Percentiles rank a stretch among this genome's conserved stretches.
These are phyloP conservation scores for Lactifluus subvellereus DNA, from an alignment of 768 basidiomycete species.

Conservation along the genomic window DNA sequence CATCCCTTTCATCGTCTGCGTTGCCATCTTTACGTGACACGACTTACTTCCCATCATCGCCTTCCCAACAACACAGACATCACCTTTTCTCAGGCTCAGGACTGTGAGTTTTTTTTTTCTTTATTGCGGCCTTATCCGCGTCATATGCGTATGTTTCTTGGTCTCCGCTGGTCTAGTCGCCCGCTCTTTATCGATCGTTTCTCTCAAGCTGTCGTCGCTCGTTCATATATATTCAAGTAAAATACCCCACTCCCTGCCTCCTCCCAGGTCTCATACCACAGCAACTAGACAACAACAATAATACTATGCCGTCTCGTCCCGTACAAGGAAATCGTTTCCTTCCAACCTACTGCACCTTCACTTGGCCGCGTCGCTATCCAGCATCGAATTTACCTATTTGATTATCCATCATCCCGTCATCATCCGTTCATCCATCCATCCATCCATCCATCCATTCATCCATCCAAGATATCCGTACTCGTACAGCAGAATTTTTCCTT, in stretches of 20 bases:
- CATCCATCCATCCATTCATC: no score
- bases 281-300: neutral
- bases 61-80: neutral
- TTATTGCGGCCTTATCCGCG: conserved; percentile 1
- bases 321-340: neutral
- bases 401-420: neutral
- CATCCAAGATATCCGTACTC: no score
- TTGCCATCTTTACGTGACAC: conserved; percentile 51
- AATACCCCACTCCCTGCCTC: neutral
- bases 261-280: neutral
- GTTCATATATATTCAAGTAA: conserved; percentile 6
- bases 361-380: neutral
- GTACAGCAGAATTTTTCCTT: no score
- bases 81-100: conserved; percentile 4
- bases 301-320: conserved; percentile 1
- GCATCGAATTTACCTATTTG: neutral
- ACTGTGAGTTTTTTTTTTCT: conserved; percentile 6
- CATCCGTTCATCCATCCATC: neutral
- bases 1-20: conserved; percentile 69
- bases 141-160: conserved; percentile 1
- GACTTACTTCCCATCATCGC: neutral
- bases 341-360: neutral
- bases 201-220: neutral
- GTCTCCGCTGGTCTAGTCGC: neutral
- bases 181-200: neutral